Conservation (phyloP, 2,329 filamentous ascomycete genomes). For the Pyricularia sp. region DNA sequence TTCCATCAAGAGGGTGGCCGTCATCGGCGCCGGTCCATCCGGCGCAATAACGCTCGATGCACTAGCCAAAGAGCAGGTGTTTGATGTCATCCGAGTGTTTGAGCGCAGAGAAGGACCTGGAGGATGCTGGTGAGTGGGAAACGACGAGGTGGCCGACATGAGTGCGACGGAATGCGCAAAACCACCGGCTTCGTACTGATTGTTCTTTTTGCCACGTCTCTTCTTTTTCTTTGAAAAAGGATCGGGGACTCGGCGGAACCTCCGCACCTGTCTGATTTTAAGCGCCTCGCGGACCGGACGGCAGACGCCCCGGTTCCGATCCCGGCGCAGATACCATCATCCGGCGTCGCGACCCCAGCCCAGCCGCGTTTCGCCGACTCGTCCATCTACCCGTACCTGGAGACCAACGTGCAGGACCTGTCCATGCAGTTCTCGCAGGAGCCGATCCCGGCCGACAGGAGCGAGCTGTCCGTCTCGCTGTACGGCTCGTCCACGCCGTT, state of each 20-base stretch:
- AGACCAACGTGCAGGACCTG: conserved; percentile 52
- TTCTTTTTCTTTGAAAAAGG: conserved; percentile 20
- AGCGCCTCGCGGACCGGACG: conserved; percentile 32
- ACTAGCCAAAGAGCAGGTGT: conserved; percentile 29
- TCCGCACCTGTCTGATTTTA: conserved; percentile 19
- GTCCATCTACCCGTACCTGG: conserved; percentile 52
- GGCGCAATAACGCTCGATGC: conserved; percentile 17
- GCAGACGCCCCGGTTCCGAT: conserved; percentile 35
- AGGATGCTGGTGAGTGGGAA: conserved; percentile 30
- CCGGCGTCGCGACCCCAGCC: conserved; percentile 25
- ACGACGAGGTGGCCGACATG: neutral
- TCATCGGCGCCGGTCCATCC: conserved; percentile 33
- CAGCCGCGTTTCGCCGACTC: conserved; percentile 46
- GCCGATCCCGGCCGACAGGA: conserved; percentile 32
- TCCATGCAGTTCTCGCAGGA: conserved; percentile 53
- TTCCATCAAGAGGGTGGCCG: conserved; percentile 21
- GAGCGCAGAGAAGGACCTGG: conserved; percentile 31
- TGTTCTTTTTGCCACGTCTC: neutral
- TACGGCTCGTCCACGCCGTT: conserved; percentile 53
- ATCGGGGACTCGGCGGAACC: conserved; percentile 38
- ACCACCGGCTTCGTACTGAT: neutral
- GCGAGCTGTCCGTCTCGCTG: conserved; percentile 32
- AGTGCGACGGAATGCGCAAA: neutral
- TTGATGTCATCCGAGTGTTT: conserved; percentile 30
- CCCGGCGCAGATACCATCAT: conserved; percentile 35